Conservation (phyloP, 2,329 filamentous ascomycete genomes). For the Alternaria burnsii region DNA sequence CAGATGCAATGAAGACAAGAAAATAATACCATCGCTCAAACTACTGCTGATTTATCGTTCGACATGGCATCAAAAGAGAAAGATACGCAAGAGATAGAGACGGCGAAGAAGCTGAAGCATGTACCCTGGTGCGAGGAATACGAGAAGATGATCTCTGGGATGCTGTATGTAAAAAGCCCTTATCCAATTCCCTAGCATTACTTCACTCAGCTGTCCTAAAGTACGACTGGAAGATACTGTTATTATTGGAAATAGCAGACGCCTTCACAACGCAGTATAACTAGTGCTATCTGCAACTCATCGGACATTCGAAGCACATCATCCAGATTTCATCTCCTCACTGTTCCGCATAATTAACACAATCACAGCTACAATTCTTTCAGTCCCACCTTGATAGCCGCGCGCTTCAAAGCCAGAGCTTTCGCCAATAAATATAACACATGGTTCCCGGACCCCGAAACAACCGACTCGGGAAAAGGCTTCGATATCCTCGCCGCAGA, state of each 20-base stretch:
- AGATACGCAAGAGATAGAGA: constrained; percentile 54
- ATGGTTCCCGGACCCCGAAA: constrained; percentile 43
- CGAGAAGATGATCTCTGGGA: constrained; percentile 71
- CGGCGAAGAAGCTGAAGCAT: constrained; percentile 60
- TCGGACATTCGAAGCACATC: not conserved
- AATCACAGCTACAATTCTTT: constrained; percentile 60
- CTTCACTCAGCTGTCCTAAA: no score
- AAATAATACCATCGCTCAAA: not conserved
- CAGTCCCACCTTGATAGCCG: constrained; percentile 59
- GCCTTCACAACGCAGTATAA: no score
- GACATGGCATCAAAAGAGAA: constrained; percentile 54
- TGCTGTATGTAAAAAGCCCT: constrained; percentile 57
- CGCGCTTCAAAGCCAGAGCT: constrained; percentile 63
- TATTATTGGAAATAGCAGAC: no score
- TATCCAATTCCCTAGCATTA: not conserved
- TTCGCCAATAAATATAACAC: constrained; percentile 68
- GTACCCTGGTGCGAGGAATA: constrained; percentile 68
- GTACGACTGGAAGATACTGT: no score
- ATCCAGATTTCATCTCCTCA: not conserved
- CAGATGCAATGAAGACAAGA: not conserved
- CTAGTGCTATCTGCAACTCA: no score
- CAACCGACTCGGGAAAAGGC: constrained; percentile 23
- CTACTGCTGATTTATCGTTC: not conserved
- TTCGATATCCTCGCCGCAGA: constrained; percentile 39
- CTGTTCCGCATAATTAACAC: not conserved